A percentile compares a stretch with the other conserved stretches of the same genome.
These are phyloP conservation scores for Flueggea neowawraea DNA, from an alignment of 441 rosid genomes.

Conservation along the genomic window DNA sequence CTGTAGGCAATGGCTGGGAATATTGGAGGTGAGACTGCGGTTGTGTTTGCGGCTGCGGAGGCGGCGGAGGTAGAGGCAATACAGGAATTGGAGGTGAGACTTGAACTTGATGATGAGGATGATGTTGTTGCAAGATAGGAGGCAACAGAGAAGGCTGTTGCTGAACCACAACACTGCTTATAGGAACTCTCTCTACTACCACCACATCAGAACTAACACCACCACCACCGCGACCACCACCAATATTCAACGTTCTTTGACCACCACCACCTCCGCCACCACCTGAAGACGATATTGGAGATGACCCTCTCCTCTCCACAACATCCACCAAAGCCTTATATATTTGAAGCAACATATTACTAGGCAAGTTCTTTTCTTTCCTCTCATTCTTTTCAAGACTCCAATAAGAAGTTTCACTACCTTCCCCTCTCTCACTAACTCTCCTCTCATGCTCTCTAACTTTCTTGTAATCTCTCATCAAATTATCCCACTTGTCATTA, in stretches of 20 bases:
- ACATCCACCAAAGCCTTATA: constrained; percentile 69
- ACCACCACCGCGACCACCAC: too few species aligned
- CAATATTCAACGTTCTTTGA: too few species aligned
- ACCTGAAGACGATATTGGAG: neutral
- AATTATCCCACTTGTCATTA: constrained; percentile 97
- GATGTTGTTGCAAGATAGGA: constrained; percentile 35
- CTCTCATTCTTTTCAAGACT: constrained; percentile 76
- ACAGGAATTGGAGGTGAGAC: constrained; percentile 22
- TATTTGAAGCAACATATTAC: constrained; percentile 67
- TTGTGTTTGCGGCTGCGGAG: constrained; percentile 16
- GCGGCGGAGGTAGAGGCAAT: constrained; percentile 7
- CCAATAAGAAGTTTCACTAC: constrained; percentile 54
- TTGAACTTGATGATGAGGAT: constrained; percentile 24
- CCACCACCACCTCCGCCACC: constrained; percentile 12
- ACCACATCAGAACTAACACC: constrained; percentile 1
- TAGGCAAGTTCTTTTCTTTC: constrained; percentile 77
- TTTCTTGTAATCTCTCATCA: constrained; percentile 95
- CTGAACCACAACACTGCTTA: constrained; percentile 4
- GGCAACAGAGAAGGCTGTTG: constrained; percentile 24
- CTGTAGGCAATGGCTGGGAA: constrained; percentile 53
- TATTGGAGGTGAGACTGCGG: constrained; percentile 25
- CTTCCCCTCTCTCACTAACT: constrained; percentile 21
- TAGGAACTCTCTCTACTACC: constrained; percentile 23
- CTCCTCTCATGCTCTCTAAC: constrained; percentile 67
- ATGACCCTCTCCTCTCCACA: constrained; percentile 50